Conservation (phyloP, 768 basidiomycete species). For the Kwoniella bestiolae region DNA sequence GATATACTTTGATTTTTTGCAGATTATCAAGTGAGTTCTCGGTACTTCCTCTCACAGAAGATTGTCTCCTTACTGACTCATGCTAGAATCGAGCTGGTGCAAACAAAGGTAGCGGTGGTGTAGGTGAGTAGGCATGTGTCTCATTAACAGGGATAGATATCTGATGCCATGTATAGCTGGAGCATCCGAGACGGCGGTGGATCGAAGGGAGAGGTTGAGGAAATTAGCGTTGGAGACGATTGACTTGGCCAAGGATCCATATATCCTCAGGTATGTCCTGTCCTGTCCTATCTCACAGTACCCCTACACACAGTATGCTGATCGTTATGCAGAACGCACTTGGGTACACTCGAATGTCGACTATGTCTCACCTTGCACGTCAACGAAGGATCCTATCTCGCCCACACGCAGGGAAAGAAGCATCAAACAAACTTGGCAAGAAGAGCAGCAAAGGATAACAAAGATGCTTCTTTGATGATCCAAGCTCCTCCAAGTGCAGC, state of each 20-base stretch:
- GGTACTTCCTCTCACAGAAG: not conserved
- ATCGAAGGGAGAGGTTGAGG: slow-evolving; percentile 87
- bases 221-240: slow-evolving; percentile 97
- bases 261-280: slow-evolving; percentile 24
- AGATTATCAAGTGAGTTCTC: slow-evolving; percentile 48
- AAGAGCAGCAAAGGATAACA: slow-evolving; percentile 94
- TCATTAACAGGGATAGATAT: not conserved
- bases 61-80: not conserved
- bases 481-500: slow-evolving; percentile 59
- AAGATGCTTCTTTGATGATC: slow-evolving; percentile 88
- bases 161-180: slow-evolving; percentile 64
- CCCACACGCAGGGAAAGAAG: slow-evolving; percentile 99
- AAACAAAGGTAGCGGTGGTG: slow-evolving; percentile 56
- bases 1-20: slow-evolving; percentile 1
- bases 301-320: not conserved
- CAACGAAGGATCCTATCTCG: slow-evolving; percentile 99
- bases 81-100: slow-evolving; percentile 55
- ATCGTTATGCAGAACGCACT: slow-evolving; percentile 67
- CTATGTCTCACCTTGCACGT: slow-evolving; percentile 96
- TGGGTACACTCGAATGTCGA: slow-evolving; percentile 97
- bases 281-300: not conserved
- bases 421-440: slow-evolving; percentile 98
- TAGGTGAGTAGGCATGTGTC: slow-evolving; percentile 32
- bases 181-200: slow-evolving; percentile 91
- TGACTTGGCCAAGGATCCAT: slow-evolving; percentile 84